These are phyloP conservation scores for Annona squamosa DNA, from an alignment of 164 flowering plant species.

Conservation along the genomic window DNA sequence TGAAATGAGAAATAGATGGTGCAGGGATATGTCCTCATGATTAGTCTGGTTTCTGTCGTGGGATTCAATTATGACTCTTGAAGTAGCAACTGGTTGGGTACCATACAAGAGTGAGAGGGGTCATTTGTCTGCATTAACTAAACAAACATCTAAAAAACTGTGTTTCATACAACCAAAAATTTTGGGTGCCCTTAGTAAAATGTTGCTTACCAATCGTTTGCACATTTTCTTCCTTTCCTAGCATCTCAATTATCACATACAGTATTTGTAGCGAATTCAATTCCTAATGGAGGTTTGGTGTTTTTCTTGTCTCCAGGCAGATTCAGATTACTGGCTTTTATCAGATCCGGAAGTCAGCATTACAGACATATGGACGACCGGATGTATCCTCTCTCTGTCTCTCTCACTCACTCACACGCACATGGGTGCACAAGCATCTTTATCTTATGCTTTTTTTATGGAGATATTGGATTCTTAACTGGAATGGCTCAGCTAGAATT, in stretches of 20 bases:
- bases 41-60: too few relatives aligned
- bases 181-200: background rate
- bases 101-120: background rate
- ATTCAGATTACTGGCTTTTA: conserved; percentile 73
- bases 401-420: background rate
- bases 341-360: conserved; percentile 62
- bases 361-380: conserved; percentile 65
- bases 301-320: conserved; percentile 44
- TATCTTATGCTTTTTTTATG: background rate
- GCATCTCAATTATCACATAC: background rate
- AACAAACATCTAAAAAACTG: background rate
- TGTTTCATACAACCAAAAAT: background rate
- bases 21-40: too few relatives aligned
- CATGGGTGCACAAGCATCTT: too few relatives aligned
- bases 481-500: background rate
- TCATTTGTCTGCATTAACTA: background rate
- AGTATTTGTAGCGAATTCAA: background rate
- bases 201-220: background rate
- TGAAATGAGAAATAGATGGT: too few relatives aligned
- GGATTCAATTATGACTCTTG: too few relatives aligned
- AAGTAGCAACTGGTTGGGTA: background rate
- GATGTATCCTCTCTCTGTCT: conserved; percentile 39
- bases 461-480: conserved; percentile 6
- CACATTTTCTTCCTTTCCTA: background rate
- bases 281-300: background rate